Base-by-base conservation (phyloP, 139 green algal genomes). In the Cymbomonas tetramitiformis region DNA sequence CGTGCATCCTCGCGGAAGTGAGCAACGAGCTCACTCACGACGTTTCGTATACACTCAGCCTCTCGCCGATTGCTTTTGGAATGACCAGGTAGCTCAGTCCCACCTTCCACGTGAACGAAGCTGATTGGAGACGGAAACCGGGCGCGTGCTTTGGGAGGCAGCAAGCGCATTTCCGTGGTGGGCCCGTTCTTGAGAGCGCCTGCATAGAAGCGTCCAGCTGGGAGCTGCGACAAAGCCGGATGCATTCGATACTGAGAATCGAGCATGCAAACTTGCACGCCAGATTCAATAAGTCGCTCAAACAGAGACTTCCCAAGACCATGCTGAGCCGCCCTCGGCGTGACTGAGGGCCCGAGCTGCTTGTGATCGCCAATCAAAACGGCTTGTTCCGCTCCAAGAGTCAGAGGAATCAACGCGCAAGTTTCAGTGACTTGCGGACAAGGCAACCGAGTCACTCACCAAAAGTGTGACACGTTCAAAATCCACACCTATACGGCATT, bases 331-430 rank as follows among this genome's bases (percentile, higher is more conserved):
- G 70, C 53, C 4, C 59, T 41, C 12, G 73, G 85, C 4, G 78
- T 30, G 10, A 96, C 75, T 0, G 87, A 95, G 12, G 87, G 86
- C 7, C 85, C 85, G 51, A 95, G 73, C 75, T 95, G 87, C 23
- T 66, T 49, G 0, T 82, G 84, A 63, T 97, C 89, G 2, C 89
- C 89, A 18, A 91, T 87, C 70, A 96, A 70, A 1, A 97, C 78
- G 2, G 81, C 77, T 36, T 74, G 84, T 55, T 92, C 59, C 1
- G 81, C 76, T 1, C 87, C 85, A 54, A 43, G 70, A 5, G 83
- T 67, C 38, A 97, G 73, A 0, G 89, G 75, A 21, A 96, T 80
- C 8, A 97, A 66, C 19, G 71, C 75, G 1, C 73, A 69, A 1
- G 88, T 82, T 67, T 94, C 84, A 3, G 85, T 95, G 12, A 38